These are phyloP conservation scores for Diophrys sp. DNA, from an alignment of 73 alveolate genomes.

Conservation along the genomic window DNA sequence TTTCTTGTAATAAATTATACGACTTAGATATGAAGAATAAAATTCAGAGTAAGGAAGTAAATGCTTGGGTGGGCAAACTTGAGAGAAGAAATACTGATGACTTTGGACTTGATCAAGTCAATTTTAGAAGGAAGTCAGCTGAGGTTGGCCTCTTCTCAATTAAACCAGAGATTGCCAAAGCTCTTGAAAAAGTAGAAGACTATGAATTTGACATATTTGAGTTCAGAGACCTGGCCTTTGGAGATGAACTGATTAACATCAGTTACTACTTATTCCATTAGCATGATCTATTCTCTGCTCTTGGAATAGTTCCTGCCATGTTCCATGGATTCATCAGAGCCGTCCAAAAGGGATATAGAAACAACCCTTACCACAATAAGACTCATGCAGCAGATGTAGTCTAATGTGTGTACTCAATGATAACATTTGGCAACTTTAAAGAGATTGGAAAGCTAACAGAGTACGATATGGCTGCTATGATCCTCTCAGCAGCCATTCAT, in stretches of 20 bases:
- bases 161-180: not conserved
- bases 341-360: slow-evolving; percentile 5
- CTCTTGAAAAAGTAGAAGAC: not conserved
- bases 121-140: not conserved
- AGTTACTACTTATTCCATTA: not conserved
- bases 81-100: not conserved
- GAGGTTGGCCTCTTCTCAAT: not conserved
- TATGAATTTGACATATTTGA: slow-evolving; percentile 3
- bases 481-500: slow-evolving; percentile 33
- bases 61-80: slow-evolving; percentile 7
- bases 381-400: slow-evolving; percentile 80
- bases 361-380: slow-evolving; percentile 56
- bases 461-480: slow-evolving; percentile 30
- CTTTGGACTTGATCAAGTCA: not conserved
- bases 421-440: not conserved
- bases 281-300: not conserved
- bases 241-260: slow-evolving; percentile 1
- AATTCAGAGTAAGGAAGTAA: not conserved
- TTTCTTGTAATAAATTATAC: slow-evolving; percentile 5
- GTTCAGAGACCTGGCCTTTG: not conserved
- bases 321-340: not conserved
- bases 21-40: slow-evolving; percentile 2
- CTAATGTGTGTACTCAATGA: slow-evolving; percentile 28
- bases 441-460: slow-evolving; percentile 12
- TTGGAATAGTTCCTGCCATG: not conserved